phyloP scores from a whole-genome alignment of 1,139 yeast species.

The Yamadazyma taylorii region DNA sequence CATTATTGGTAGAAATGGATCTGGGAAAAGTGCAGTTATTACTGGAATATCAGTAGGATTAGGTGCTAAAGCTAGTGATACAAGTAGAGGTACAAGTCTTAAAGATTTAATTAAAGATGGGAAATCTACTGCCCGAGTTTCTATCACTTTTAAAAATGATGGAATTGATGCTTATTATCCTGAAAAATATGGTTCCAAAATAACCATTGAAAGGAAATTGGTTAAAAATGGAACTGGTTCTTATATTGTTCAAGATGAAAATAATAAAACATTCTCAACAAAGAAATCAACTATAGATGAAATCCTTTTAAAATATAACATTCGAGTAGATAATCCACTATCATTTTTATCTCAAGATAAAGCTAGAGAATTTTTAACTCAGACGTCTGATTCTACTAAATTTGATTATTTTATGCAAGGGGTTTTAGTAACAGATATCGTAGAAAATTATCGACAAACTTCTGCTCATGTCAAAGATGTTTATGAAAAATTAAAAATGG shows the following conservation, averaged over 20 bases:
- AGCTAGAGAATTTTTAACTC: constrained; percentile 85
- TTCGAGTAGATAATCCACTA: constrained; percentile 88
- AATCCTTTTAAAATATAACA: constrained; percentile 68
- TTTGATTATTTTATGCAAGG: constrained; percentile 80
- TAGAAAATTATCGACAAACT: constrained; percentile 48
- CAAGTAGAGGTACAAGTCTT: constrained; percentile 77
- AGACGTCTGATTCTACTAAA: constrained; percentile 68
- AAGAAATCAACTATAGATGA: constrained; percentile 67
- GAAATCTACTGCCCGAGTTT: constrained; percentile 58
- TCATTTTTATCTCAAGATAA: constrained; percentile 92
- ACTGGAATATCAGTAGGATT: constrained; percentile 89
- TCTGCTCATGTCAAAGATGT: constrained; percentile 40
- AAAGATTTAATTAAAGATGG: constrained; percentile 80
- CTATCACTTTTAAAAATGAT: constrained; percentile 59
- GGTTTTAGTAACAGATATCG: constrained; percentile 64
- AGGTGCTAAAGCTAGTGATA: constrained; percentile 93
- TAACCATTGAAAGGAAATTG: constrained; percentile 71
- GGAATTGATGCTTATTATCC: constrained; percentile 67
- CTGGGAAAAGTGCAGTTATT: constrained; percentile 91
- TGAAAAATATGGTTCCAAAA: constrained; percentile 63
- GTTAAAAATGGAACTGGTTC: constrained; percentile 48
- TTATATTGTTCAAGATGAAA: constrained; percentile 55
- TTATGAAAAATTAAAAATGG: constrained; percentile 36
- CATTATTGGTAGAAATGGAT: constrained; percentile 91
- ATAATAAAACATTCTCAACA: constrained; percentile 51